phyloP scores from a whole-genome alignment of 192 early-diverging fungal species.

The Coemansia sp. region DNA sequence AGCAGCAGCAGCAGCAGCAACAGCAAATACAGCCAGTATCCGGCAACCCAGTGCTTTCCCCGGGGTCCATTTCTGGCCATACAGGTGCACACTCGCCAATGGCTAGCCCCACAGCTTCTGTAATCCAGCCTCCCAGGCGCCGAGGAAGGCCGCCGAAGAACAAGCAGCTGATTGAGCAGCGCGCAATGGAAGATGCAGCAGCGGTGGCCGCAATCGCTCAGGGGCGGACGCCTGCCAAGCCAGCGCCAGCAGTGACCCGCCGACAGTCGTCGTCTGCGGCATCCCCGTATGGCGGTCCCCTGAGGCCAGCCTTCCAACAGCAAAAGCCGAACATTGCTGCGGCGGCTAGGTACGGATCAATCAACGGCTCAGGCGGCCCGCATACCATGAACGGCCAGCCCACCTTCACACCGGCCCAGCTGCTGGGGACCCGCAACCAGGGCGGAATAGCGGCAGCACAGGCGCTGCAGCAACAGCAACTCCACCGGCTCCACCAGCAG shows the following conservation, averaged over 20 bases:
- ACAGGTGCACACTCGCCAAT: neutral
- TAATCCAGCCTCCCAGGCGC: slow-evolving; percentile 20
- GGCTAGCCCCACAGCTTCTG: slow-evolving; percentile 4
- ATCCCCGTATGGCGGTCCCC: neutral
- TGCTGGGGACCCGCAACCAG: neutral
- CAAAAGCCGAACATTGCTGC: neutral
- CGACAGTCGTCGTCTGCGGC: slow-evolving; percentile 3
- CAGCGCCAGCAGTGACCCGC: slow-evolving; percentile 1
- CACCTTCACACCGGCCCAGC: slow-evolving; percentile 8
- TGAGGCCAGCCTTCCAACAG: slow-evolving; percentile 15
- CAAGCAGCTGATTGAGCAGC: slow-evolving; percentile 48
- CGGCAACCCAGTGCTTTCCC: neutral
- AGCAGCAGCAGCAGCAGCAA: slow-evolving; percentile 1
- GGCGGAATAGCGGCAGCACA: slow-evolving; percentile 1
- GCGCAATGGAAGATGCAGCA: slow-evolving; percentile 44
- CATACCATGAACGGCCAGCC: neutral
- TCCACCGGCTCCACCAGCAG: slow-evolving; percentile 15
- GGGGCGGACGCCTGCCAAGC: slow-evolving; percentile 4
- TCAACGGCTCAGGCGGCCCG: neutral
- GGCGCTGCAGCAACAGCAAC: slow-evolving; percentile 20
- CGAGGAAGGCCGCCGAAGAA: slow-evolving; percentile 52
- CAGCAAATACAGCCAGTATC: neutral
- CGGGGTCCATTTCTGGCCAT: neutral
- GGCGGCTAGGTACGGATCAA: neutral
- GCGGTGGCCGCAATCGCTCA: slow-evolving; percentile 21